Evolutionary conservation across 441 rosid species (phyloP), one percentile per base, ranked within the genome.

Genomic region (Omphalea diandra): DNA sequence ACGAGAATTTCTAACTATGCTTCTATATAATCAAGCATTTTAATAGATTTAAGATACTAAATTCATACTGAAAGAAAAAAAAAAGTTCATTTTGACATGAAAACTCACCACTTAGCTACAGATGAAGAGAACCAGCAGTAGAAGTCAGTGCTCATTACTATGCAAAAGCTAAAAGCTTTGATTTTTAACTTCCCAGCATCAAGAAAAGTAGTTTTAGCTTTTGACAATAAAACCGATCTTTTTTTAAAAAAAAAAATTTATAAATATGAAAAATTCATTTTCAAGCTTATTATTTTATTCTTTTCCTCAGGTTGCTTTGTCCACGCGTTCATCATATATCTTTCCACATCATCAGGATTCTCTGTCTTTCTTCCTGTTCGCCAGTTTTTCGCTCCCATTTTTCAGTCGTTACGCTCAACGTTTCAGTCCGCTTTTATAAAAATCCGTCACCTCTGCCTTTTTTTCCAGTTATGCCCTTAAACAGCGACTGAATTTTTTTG

Each of bases 191-290:
- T n/a, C 7, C 29, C 40, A 64, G 68, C 43, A 66, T 14, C 9
- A 0, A 26, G 38, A n/a, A 80, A 80, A 71, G 79, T 43, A 64
- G 71, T 62, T 50, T n/a, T 63, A 40, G 69, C 82, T 83, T 78
- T 80, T 67, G 54, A 74, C 73, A 64, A 54, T 67, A 74, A 74
- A 83, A 80, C 86, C 73, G 84, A 74, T 68, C 41, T 41, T 26
- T 47, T 35, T 12, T 14, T 49, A 18, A 49, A 17, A n/a, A n/a
- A 18, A 47, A 17, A 18, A 47, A 46, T n/a, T n/a, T n/a, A n/a
- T n/a, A n/a, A n/a, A n/a, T n/a, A n/a, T n/a, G n/a, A 46, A 46
- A 46, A 47, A n/a, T 1, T 47, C 20, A 47, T 17, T 2, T 47
- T 47, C 24, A 11, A 47, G 5, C 18, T 47, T 7, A 47, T 47